Evolutionary conservation across 2,329 filamentous ascomycete genomes (phyloP).

Genomic region (Esteya vermicola): DNA sequence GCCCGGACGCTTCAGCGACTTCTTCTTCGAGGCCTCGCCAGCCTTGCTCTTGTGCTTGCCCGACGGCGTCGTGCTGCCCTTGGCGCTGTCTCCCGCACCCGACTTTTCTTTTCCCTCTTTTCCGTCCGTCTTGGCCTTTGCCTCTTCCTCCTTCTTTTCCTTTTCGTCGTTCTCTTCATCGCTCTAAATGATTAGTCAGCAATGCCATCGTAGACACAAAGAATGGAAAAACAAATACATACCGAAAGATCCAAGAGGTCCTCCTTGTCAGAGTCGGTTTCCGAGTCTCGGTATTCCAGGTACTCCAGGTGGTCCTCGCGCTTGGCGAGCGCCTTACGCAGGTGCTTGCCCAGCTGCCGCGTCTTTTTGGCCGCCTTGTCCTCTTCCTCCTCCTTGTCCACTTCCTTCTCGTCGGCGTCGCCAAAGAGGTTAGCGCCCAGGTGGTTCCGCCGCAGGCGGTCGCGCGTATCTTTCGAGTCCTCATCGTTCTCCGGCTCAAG

Average conservation of each 20-base stretch:
- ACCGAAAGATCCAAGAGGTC: slow-evolving; percentile 18
- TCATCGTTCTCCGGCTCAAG: slow-evolving; percentile 73
- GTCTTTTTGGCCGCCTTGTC: slow-evolving; percentile 51
- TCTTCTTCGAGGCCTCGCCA: slow-evolving; percentile 37
- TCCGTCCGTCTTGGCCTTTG: slow-evolving; percentile 4
- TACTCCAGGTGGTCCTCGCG: slow-evolving; percentile 81
- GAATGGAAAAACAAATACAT: slow-evolving; percentile 6
- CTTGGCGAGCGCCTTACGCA: slow-evolving; percentile 70
- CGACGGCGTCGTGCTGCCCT: slow-evolving; percentile 47
- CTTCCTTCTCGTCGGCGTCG: slow-evolving; percentile 52
- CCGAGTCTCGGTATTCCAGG: slow-evolving; percentile 75
- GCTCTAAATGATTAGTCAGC: slow-evolving; percentile 4
- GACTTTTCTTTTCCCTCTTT: slow-evolving; percentile 26
- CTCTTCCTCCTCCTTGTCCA: slow-evolving; percentile 62
- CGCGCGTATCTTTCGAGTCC: slow-evolving; percentile 57
- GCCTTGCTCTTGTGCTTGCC: slow-evolving; percentile 31
- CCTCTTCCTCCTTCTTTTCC: slow-evolving; percentile 1
- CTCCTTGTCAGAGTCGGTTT: slow-evolving; percentile 40
- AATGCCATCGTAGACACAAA: background rate
- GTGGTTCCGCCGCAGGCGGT: slow-evolving; percentile 64
- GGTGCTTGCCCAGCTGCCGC: slow-evolving; percentile 61
- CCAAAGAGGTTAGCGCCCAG: slow-evolving; percentile 77
- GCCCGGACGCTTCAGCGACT: slow-evolving; percentile 65
- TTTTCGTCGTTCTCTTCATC: slow-evolving; percentile 24
- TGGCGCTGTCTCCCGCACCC: slow-evolving; percentile 47